Evolutionary conservation across 2,329 filamentous ascomycete species (phyloP), one percentile per base, ranked within the genome.

Genomic region (Trichoderma arundinaceum): DNA sequence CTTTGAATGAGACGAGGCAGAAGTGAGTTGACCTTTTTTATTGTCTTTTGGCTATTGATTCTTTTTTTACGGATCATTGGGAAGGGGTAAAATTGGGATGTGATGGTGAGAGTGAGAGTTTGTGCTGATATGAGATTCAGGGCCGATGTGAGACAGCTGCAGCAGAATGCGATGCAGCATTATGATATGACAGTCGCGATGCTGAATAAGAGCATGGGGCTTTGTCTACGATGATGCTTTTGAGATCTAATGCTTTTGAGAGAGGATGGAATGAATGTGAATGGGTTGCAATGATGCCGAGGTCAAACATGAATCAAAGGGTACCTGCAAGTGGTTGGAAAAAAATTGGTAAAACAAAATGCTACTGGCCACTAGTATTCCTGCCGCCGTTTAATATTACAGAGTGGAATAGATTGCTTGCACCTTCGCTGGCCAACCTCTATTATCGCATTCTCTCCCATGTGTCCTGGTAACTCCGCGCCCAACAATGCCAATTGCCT

Each of bases 151-250:
- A 68, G 68, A 46, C 51, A 70, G 44, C 68, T 73, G 48, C 67
- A 71, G 35, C 54, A 67, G 28, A 72, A 73, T 57, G 77, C 82
- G 7, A 89, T 83, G 73, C 79, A 82, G 53, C 85, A 90, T 71
- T 92, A 91, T 73, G 84, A 92, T 62, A 85, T 85, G 78, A 92
- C 89, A 7, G 74, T 94, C 54, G 83, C 82, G 17, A 91, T 91
- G 89, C 80, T 94, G 63, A 93, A 94, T 72, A 86, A 89, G 74
- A 88, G 83, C 7, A 88, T 93, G 88, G 85, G 85, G 1, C 74
- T 92, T 48, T 90, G 88, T 72, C 74, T 90, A 66, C 82, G 85
- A 66, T 86, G 74, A 79, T 15, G 15, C 4, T 12, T 7, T 8
- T 28, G 32, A 15, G 39, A 6, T 54, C 7, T 17, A 10, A 15